These are phyloP conservation scores for Cyberlindnera maclurae DNA, from an alignment of 805 yeast species.

Conservation along the genomic window DNA sequence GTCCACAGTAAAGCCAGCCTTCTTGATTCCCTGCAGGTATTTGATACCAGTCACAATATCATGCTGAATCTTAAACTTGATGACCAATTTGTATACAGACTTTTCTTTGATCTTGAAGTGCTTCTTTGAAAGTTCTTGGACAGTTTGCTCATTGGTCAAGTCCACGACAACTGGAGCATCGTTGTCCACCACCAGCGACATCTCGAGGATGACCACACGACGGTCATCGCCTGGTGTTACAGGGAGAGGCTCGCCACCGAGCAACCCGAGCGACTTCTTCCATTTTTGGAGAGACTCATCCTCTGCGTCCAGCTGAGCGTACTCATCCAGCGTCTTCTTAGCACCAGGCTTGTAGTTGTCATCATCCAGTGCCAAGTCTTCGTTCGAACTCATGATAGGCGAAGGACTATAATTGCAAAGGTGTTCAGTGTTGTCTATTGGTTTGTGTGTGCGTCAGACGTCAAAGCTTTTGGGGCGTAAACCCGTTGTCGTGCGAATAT, in stretches of 20 bases:
- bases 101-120: slow-evolving; percentile 75
- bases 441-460: too few relatives aligned
- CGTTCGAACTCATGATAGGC: slow-evolving; percentile 17
- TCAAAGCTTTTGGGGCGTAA: too few relatives aligned
- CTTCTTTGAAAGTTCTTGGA: slow-evolving; percentile 51
- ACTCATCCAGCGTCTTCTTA: slow-evolving; percentile 78
- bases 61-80: slow-evolving; percentile 80
- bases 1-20: slow-evolving; percentile 83
- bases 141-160: slow-evolving; percentile 53
- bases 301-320: slow-evolving; percentile 75
- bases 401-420: too few relatives aligned
- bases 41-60: slow-evolving; percentile 87
- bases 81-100: slow-evolving; percentile 60
- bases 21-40: slow-evolving; percentile 77
- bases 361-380: slow-evolving; percentile 58
- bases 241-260: slow-evolving; percentile 52
- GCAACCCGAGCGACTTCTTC: slow-evolving; percentile 82
- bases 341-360: slow-evolving; percentile 46
- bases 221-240: slow-evolving; percentile 62
- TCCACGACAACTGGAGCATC: slow-evolving; percentile 64
- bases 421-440: too few relatives aligned
- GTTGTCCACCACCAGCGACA: slow-evolving; percentile 64
- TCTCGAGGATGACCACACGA: slow-evolving; percentile 70
- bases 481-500: too few relatives aligned
- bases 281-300: slow-evolving; percentile 88